Evolutionary conservation across 2,329 filamentous ascomycete genomes (phyloP).

Genomic region (Alternaria incomplexa): DNA sequence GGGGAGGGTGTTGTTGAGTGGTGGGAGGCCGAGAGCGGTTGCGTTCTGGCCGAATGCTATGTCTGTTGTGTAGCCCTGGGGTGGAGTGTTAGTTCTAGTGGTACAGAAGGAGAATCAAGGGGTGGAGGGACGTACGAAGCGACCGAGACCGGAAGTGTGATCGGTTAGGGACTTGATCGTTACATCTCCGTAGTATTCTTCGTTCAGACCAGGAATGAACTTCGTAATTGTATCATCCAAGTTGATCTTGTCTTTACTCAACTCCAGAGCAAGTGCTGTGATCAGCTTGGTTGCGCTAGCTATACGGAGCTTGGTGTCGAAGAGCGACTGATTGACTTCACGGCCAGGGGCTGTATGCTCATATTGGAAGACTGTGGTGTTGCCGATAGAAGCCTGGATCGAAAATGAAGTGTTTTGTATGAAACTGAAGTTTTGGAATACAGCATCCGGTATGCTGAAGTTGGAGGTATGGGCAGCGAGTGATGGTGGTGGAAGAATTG

Average conservation of each 20-base stretch:
- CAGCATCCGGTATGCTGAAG: constrained; percentile 6
- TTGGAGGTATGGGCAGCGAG: constrained; percentile 1
- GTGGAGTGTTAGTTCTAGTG: background rate
- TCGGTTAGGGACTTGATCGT: constrained; percentile 27
- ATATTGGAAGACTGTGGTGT: constrained; percentile 21
- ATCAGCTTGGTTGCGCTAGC: constrained; percentile 36
- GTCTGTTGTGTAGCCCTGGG: constrained; percentile 30
- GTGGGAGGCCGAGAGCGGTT: constrained; percentile 23
- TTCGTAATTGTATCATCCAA: constrained; percentile 33
- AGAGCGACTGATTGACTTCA: constrained; percentile 14
- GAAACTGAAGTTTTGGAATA: constrained; percentile 10
- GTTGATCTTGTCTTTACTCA: constrained; percentile 24
- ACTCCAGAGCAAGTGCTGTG: constrained; percentile 30
- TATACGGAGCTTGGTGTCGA: constrained; percentile 27
- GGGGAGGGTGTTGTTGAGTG: constrained; percentile 22
- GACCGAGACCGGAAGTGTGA: constrained; percentile 33
- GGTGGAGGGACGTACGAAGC: constrained; percentile 14
- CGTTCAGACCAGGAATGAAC: constrained; percentile 26
- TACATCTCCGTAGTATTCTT: constrained; percentile 23
- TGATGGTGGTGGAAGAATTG: constrained; percentile 26
- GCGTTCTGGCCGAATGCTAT: constrained; percentile 19
- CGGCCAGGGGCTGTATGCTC: constrained; percentile 19
- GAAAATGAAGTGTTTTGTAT: constrained; percentile 26
- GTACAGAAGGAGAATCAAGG: too few relatives aligned
- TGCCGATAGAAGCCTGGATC: constrained; percentile 29